These are phyloP conservation scores for Penicillium chermesinum DNA, from an alignment of 495 filamentous ascomycete species.

Conservation along the genomic window DNA sequence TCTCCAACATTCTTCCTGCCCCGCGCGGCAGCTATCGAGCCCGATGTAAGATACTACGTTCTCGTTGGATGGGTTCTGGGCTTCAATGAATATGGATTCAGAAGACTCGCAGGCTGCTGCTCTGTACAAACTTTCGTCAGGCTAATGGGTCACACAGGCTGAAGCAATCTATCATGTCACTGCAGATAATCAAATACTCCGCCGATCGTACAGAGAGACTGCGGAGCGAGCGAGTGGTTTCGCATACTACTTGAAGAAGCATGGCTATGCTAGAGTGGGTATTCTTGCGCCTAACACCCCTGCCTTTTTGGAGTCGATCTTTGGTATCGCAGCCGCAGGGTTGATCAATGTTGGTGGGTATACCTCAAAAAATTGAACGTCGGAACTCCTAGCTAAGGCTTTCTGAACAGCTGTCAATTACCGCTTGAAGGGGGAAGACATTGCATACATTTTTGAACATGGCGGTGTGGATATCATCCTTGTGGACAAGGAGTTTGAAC, in stretches of 20 bases:
- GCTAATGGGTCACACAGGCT: slow-evolving; percentile 40
- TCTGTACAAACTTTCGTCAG: not conserved
- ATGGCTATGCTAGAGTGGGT: slow-evolving; percentile 64
- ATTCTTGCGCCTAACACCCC: slow-evolving; percentile 90
- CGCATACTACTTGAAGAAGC: slow-evolving; percentile 76
- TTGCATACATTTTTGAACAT: slow-evolving; percentile 84
- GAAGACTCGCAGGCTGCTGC: not conserved
- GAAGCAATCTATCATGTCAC: slow-evolving; percentile 86
- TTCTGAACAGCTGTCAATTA: slow-evolving; percentile 67
- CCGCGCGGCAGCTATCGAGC: slow-evolving; percentile 85
- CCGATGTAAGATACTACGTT: slow-evolving; percentile 52
- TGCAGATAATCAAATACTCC: slow-evolving; percentile 65
- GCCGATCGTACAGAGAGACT: slow-evolving; percentile 70
- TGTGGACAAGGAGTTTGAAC: slow-evolving; percentile 71
- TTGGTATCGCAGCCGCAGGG: slow-evolving; percentile 81
- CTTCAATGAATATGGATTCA: not conserved
- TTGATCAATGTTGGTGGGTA: slow-evolving; percentile 63
- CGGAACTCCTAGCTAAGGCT: not conserved
- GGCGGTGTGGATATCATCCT: slow-evolving; percentile 84
- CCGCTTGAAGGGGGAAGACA: slow-evolving; percentile 79
- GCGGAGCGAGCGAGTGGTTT: slow-evolving; percentile 82
- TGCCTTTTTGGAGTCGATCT: slow-evolving; percentile 86
- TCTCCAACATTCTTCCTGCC: slow-evolving; percentile 87
- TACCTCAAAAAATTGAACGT: too few relatives aligned
- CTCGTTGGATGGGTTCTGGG: not conserved